Percentiles rank a stretch among this genome's conserved stretches.
phyloP scores from a whole-genome alignment of 1,139 yeast genomes.

The Arxiozyma bovina region DNA sequence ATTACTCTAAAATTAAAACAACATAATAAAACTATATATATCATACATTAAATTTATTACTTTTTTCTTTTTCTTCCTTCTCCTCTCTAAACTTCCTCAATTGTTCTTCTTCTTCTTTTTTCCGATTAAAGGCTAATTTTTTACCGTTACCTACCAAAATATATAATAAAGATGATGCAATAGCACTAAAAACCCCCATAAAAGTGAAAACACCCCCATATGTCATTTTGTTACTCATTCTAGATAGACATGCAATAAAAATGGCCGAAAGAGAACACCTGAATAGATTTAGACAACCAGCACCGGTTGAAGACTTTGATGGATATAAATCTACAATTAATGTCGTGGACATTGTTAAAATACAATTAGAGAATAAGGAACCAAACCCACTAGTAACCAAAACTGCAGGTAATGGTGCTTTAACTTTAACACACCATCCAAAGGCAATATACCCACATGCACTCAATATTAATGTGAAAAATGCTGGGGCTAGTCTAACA shows the following conservation, averaged over 20 bases:
- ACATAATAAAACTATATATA: neutral
- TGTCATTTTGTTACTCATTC: slow-evolving; percentile 42
- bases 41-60: neutral
- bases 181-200: slow-evolving; percentile 36
- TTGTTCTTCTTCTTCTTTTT: slow-evolving; percentile 5
- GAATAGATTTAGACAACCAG: slow-evolving; percentile 48
- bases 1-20: neutral
- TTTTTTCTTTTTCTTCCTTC: neutral
- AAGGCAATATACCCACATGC: slow-evolving; percentile 41
- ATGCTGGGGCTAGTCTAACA: slow-evolving; percentile 38
- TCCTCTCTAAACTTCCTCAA: neutral
- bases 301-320: slow-evolving; percentile 46
- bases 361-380: slow-evolving; percentile 45
- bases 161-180: slow-evolving; percentile 17
- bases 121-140: slow-evolving; percentile 12
- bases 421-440: slow-evolving; percentile 61
- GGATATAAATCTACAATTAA: slow-evolving; percentile 55
- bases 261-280: slow-evolving; percentile 53
- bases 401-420: slow-evolving; percentile 46
- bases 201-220: slow-evolving; percentile 59
- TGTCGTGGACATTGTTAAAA: slow-evolving; percentile 45
- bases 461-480: slow-evolving; percentile 33
- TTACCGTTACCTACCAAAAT: slow-evolving; percentile 26
- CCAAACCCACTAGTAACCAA: slow-evolving; percentile 47
- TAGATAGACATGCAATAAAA: slow-evolving; percentile 50